Conservation (phyloP, 176 grass and related monocot genomes). For the Triticum urartu region DNA sequence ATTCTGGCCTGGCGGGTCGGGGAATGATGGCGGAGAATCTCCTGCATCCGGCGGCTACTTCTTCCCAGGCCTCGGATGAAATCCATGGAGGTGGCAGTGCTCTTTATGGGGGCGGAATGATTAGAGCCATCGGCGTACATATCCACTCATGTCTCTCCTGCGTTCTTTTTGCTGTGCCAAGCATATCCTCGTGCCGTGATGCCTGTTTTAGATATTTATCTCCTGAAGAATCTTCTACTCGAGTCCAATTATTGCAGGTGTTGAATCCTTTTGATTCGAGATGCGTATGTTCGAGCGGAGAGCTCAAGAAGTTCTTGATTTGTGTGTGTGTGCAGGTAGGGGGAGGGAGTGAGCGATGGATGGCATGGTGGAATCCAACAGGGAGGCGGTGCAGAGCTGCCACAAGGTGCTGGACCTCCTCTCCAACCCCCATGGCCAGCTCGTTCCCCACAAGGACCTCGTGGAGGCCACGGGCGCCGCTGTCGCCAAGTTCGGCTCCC, state of each 20-base stretch:
- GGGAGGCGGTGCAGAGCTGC: slow-evolving; percentile 67
- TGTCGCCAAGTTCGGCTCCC: slow-evolving; percentile 57
- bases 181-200: neutral
- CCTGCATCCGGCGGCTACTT: neutral
- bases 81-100: slow-evolving; percentile 8
- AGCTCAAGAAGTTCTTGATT: neutral
- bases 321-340: neutral
- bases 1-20: slow-evolving; percentile 15
- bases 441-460: slow-evolving; percentile 55
- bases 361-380: slow-evolving; percentile 67
- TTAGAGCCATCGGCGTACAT: slow-evolving; percentile 26
- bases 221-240: neutral
- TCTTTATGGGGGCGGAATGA: slow-evolving; percentile 33
- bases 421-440: slow-evolving; percentile 54
- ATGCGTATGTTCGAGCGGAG: neutral
- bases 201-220: neutral
- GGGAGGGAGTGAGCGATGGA: slow-evolving; percentile 45
- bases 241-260: slow-evolving; percentile 16
- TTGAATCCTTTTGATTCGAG: neutral
- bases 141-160: neutral
- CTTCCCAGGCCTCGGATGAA: slow-evolving; percentile 27
- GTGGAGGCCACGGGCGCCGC: slow-evolving; percentile 55
- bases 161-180: neutral
- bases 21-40: slow-evolving; percentile 36
- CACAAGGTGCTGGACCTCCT: slow-evolving; percentile 73